Conservation (phyloP, 2,329 filamentous ascomycete species). For the Pseudogymnoascus sp. region DNA sequence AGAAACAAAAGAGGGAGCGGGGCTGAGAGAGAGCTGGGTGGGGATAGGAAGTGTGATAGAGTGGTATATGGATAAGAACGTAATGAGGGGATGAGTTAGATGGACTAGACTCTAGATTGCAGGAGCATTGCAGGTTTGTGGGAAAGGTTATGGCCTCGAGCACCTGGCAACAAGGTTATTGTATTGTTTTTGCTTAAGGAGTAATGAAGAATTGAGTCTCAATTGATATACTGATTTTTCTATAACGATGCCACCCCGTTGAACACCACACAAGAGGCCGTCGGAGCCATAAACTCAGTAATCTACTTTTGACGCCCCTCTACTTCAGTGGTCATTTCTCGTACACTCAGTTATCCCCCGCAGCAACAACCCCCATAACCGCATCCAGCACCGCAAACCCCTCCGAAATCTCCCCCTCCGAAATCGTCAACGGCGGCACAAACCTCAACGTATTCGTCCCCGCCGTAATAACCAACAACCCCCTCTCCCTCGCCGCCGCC, state of each 20-base stretch:
- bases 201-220: neutral
- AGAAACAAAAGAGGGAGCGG: neutral
- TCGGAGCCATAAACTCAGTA: neutral
- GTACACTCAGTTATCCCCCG: neutral
- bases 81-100: conserved; percentile 6
- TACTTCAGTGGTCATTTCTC: neutral
- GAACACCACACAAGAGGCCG: neutral
- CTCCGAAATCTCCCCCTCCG: conserved; percentile 68
- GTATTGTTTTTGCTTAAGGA: neutral
- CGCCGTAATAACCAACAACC: conserved; percentile 82
- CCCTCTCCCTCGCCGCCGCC: conserved; percentile 77
- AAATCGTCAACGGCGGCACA: conserved; percentile 78
- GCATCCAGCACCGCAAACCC: conserved; percentile 70
- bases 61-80: neutral
- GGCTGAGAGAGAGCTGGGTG: neutral
- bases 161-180: neutral
- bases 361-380: conserved; percentile 36
- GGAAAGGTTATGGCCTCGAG: neutral
- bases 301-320: neutral
- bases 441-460: conserved; percentile 89
- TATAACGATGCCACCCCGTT: neutral
- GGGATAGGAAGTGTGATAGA: neutral
- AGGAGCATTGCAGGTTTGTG: neutral
- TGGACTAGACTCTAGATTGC: neutral
- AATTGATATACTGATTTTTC: neutral